phyloP scores from a whole-genome alignment of 345 rosid species.

The Rhodomyrtus tomentosa region DNA sequence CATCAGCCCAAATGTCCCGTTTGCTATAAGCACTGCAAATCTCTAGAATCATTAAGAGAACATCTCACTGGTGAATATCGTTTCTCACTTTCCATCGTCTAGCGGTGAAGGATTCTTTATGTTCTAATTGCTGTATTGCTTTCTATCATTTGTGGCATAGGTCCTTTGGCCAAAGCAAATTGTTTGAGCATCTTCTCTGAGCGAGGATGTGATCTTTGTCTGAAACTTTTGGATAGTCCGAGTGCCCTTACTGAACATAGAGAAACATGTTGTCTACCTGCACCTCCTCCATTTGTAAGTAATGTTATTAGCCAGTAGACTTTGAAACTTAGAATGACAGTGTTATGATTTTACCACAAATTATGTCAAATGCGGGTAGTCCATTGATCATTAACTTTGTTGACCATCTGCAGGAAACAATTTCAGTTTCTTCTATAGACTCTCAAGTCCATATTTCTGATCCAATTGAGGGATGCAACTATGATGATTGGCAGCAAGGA shows the following conservation, averaged over 20 bases:
- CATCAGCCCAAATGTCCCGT: slow-evolving; percentile 63
- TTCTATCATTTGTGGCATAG: slow-evolving; percentile 5
- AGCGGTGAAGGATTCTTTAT: not conserved
- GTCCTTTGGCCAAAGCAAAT: slow-evolving; percentile 29
- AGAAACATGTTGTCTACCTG: slow-evolving; percentile 26
- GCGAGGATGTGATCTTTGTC: slow-evolving; percentile 49
- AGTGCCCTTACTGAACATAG: slow-evolving; percentile 27
- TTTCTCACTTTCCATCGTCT: not conserved
- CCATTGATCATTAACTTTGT: not conserved
- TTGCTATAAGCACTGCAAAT: slow-evolving; percentile 67
- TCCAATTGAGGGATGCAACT: not conserved
- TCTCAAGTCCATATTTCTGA: slow-evolving; percentile 4
- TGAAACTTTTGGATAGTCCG: slow-evolving; percentile 33
- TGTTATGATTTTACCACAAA: not conserved
- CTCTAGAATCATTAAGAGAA: slow-evolving; percentile 55
- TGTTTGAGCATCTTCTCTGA: slow-evolving; percentile 37
- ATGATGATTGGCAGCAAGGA: not conserved
- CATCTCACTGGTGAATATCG: slow-evolving; percentile 43
- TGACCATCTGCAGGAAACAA: slow-evolving; percentile 13
- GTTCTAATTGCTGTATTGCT: not conserved
- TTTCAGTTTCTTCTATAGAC: slow-evolving; percentile 1
- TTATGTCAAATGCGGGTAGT: not conserved
- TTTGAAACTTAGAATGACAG: not conserved
- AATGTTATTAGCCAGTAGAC: not conserved
- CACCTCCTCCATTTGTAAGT: slow-evolving; percentile 49